phyloP scores from a whole-genome alignment of 139 green algal species.

The Volvox reticuliferus region DNA sequence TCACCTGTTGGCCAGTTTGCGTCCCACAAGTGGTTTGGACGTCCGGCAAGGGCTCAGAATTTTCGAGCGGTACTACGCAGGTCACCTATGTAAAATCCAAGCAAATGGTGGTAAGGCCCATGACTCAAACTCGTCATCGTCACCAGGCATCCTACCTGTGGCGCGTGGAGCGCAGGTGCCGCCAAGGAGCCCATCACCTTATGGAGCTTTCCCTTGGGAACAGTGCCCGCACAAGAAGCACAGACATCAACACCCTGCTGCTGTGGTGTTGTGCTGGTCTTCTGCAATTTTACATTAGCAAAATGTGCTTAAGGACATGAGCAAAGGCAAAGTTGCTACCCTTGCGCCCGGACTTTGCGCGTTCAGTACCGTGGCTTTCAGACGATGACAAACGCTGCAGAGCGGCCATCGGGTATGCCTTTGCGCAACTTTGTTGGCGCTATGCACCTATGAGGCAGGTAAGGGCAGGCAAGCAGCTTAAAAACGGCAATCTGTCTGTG shows the following conservation, averaged over 20 bases:
- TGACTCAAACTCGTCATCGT: background rate
- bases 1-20: background rate
- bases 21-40: background rate
- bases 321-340: no score
- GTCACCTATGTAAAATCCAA: background rate
- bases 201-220: constrained; percentile 34
- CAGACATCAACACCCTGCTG: constrained; percentile 33
- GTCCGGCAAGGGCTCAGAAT: background rate
- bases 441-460: constrained; percentile 21
- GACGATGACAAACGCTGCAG: constrained; percentile 7
- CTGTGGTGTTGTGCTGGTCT: background rate
- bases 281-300: background rate
- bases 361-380: constrained; percentile 37
- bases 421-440: constrained; percentile 45
- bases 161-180: background rate
- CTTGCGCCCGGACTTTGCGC: no score
- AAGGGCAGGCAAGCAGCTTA: background rate
- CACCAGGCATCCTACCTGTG: background rate
- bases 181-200: constrained; percentile 12
- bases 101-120: background rate
- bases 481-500: no score
- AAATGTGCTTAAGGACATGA: background rate
- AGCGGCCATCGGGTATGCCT: constrained; percentile 30
- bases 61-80: background rate
- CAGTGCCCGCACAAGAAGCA: constrained; percentile 5